These are phyloP conservation scores for Rhodotorula graminis DNA, from an alignment of 768 basidiomycete genomes.

Conservation along the genomic window DNA sequence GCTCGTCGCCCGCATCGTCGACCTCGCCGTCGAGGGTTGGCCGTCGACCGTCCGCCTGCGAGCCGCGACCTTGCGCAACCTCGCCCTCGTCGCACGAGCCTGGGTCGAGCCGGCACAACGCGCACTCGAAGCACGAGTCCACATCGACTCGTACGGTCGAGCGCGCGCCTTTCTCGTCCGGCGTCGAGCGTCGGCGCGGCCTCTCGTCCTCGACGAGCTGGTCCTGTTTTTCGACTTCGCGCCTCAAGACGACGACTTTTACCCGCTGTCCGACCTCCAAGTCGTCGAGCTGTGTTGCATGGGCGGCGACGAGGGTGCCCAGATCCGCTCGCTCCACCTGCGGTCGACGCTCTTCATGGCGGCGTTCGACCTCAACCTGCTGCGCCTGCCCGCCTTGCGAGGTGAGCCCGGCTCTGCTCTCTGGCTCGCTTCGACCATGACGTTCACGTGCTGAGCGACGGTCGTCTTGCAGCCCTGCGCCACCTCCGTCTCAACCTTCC, in stretches of 20 bases:
- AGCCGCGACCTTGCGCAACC: slow-evolving; percentile 2
- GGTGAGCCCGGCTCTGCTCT: background rate
- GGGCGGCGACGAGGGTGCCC: background rate
- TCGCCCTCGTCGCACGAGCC: background rate
- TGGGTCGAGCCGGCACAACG: slow-evolving; percentile 15
- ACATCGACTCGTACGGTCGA: slow-evolving; percentile 6
- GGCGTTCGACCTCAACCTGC: slow-evolving; percentile 17
- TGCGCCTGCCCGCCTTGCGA: slow-evolving; percentile 4
- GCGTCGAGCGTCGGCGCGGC: background rate
- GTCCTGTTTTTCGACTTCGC: slow-evolving; percentile 28
- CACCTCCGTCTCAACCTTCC: slow-evolving; percentile 21
- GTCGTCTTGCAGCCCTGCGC: background rate
- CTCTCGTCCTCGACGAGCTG: slow-evolving; percentile 17
- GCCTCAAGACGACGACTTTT: slow-evolving; percentile 19
- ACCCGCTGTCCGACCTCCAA: slow-evolving; percentile 14
- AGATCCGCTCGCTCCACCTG: slow-evolving; percentile 9
- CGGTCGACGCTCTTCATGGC: slow-evolving; percentile 11
- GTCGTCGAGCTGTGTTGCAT: background rate
- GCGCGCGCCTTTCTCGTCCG: slow-evolving; percentile 12
- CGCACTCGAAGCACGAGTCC: slow-evolving; percentile 20
- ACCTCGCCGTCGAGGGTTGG: slow-evolving; percentile 17
- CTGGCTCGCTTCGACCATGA: background rate
- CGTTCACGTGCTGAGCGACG: too few relatives aligned
- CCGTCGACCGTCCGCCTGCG: slow-evolving; percentile 8
- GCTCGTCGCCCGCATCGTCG: slow-evolving; percentile 12